A percentile compares a stretch with the other conserved stretches of the same genome.
These are phyloP conservation scores for Ascocoryne sarcoides DNA, from an alignment of 2,329 filamentous ascomycete genomes.

Conservation along the genomic window DNA sequence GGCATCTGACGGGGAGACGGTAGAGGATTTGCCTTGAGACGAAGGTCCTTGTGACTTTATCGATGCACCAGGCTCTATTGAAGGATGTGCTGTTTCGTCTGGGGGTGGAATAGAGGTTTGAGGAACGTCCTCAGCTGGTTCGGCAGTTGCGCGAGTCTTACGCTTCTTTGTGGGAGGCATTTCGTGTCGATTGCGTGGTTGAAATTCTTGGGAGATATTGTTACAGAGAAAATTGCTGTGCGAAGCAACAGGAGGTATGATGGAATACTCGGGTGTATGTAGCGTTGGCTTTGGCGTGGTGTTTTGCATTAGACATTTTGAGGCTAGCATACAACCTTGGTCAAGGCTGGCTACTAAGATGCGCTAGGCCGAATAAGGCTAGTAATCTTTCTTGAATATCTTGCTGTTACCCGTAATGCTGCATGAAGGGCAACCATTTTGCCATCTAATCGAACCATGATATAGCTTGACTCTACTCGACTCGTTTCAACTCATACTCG, in stretches of 20 bases:
- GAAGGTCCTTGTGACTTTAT: neutral
- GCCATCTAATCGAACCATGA: too few relatives aligned
- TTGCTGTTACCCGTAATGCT: too few relatives aligned
- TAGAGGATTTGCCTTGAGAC: neutral
- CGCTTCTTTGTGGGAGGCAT: slow-evolving; percentile 40
- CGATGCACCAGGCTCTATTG: neutral
- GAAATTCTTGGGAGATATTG: slow-evolving; percentile 8
- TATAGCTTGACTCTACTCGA: too few relatives aligned
- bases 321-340: too few relatives aligned
- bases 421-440: too few relatives aligned
- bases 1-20: slow-evolving; percentile 23
- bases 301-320: too few relatives aligned
- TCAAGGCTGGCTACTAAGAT: too few relatives aligned
- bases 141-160: slow-evolving; percentile 30
- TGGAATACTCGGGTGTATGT: too few relatives aligned
- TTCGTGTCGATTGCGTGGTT: slow-evolving; percentile 6
- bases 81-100: neutral
- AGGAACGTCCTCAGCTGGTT: slow-evolving; percentile 11
- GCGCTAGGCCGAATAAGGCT: too few relatives aligned
- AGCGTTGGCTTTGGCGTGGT: neutral
- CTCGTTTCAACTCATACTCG: too few relatives aligned
- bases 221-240: slow-evolving; percentile 1
- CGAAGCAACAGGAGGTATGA: too few relatives aligned
- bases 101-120: slow-evolving; percentile 2
- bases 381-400: too few relatives aligned